Conservation (phyloP, 768 basidiomycete species). For the Kondoa subrosea region DNA sequence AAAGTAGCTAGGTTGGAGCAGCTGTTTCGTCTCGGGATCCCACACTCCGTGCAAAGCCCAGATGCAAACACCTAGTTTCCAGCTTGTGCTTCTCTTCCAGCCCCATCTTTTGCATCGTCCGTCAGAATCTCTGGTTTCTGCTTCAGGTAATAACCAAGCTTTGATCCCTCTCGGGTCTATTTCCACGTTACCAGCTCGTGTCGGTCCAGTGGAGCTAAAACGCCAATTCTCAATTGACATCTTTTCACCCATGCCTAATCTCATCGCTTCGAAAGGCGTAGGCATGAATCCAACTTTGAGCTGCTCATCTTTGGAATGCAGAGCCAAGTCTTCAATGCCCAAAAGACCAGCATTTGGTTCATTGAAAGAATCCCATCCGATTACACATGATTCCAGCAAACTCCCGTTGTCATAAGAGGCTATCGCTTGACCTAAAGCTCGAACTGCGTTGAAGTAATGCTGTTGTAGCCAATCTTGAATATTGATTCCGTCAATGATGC, state of each 20-base stretch:
- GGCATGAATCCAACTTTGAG: constrained; percentile 77
- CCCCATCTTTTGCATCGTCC: constrained; percentile 48
- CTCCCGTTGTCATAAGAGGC: constrained; percentile 45
- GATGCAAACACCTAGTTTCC: constrained; percentile 59
- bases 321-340: constrained; percentile 50
- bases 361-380: constrained; percentile 94
- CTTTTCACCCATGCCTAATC: constrained; percentile 70
- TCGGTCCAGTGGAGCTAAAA: constrained; percentile 64
- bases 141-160: constrained; percentile 52
- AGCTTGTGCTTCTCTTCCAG: constrained; percentile 55
- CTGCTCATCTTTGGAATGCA: constrained; percentile 49
- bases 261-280: constrained; percentile 63
- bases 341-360: constrained; percentile 79
- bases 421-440: constrained; percentile 25
- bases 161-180: constrained; percentile 68
- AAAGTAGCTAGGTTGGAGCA: constrained; percentile 66
- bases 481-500: constrained; percentile 73
- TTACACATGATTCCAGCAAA: constrained; percentile 66
- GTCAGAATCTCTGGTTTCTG: constrained; percentile 25
- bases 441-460: constrained; percentile 25
- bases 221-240: constrained; percentile 67
- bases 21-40: constrained; percentile 50
- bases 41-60: constrained; percentile 86
- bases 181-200: constrained; percentile 51
- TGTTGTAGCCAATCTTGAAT: constrained; percentile 46